Percentiles rank a stretch among this genome's conserved stretches.
Conservation (phyloP, 140 eudicot genomes). For the Senecio squalidus region DNA sequence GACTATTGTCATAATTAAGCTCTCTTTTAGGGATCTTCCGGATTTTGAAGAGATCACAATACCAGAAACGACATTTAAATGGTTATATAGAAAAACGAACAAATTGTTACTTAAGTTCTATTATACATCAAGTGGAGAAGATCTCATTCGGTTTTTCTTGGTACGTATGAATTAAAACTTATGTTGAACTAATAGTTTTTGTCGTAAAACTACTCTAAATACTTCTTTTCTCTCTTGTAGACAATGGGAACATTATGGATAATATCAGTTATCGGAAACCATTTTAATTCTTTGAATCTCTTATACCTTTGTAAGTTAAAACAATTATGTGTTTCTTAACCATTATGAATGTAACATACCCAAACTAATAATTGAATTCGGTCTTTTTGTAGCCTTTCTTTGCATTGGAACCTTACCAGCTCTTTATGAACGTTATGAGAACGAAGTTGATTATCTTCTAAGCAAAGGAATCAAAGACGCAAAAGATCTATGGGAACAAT, state of each 20-base stretch:
- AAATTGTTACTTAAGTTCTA: slow-evolving; percentile 39
- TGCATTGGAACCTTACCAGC: slow-evolving; percentile 61
- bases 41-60: slow-evolving; percentile 42
- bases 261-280: slow-evolving; percentile 60
- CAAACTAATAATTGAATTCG: slow-evolving; percentile 5
- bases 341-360: background rate
- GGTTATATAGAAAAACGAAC: slow-evolving; percentile 47
- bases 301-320: slow-evolving; percentile 52
- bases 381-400: slow-evolving; percentile 42
- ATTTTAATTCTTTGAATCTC: slow-evolving; percentile 60
- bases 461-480: slow-evolving; percentile 49
- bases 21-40: slow-evolving; percentile 53
- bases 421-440: slow-evolving; percentile 56
- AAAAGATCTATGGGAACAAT: slow-evolving; percentile 43
- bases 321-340: background rate
- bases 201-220: background rate
- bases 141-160: slow-evolving; percentile 46
- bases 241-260: slow-evolving; percentile 51
- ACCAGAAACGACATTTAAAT: slow-evolving; percentile 55
- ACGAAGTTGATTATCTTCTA: slow-evolving; percentile 68
- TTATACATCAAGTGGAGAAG: slow-evolving; percentile 66
- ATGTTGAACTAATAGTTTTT: background rate
- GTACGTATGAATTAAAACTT: slow-evolving; percentile 29
- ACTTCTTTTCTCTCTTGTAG: slow-evolving; percentile 23
- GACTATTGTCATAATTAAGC: background rate